phyloP scores from a whole-genome alignment of 495 filamentous ascomycete genomes.

The Daldinia concentrica region DNA sequence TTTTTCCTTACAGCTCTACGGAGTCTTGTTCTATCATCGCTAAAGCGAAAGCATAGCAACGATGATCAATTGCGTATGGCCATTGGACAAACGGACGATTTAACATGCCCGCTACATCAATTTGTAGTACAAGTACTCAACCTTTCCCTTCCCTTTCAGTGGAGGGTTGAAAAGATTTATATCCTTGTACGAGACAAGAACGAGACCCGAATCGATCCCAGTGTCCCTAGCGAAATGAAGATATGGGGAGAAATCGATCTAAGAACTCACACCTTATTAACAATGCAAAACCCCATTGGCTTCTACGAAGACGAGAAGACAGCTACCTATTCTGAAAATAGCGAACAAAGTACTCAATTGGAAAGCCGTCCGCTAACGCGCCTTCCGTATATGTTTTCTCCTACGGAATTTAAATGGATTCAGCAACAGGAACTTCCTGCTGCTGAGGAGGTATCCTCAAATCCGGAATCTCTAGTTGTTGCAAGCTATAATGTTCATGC shows the following conservation, averaged over 20 bases:
- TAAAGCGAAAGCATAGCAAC: slow-evolving; percentile 25
- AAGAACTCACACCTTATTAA: slow-evolving; percentile 43
- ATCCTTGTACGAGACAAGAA: slow-evolving; percentile 56
- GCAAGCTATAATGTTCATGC: slow-evolving; percentile 67
- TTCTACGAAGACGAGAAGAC: slow-evolving; percentile 33
- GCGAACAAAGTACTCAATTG: not conserved
- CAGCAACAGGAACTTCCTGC: not conserved
- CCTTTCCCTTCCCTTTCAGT: slow-evolving; percentile 51
- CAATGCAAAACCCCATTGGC: slow-evolving; percentile 17
- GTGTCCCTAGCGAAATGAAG: slow-evolving; percentile 49
- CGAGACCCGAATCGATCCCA: slow-evolving; percentile 34
- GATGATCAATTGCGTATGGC: slow-evolving; percentile 60
- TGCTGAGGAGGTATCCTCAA: slow-evolving; percentile 4
- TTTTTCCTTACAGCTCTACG: slow-evolving; percentile 39
- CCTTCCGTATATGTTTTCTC: slow-evolving; percentile 28
- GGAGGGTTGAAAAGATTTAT: slow-evolving; percentile 54
- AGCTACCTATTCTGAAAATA: not conserved
- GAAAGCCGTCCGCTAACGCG: not conserved
- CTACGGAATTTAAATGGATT: slow-evolving; percentile 27
- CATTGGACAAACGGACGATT: slow-evolving; percentile 60
- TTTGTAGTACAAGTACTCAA: slow-evolving; percentile 57
- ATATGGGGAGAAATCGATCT: slow-evolving; percentile 61
- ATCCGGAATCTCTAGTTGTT: slow-evolving; percentile 46
- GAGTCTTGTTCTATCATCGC: slow-evolving; percentile 27
- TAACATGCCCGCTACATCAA: slow-evolving; percentile 46